phyloP scores from a whole-genome alignment of 1,284 basidiomycete species.

The Blastosporella zonata region DNA sequence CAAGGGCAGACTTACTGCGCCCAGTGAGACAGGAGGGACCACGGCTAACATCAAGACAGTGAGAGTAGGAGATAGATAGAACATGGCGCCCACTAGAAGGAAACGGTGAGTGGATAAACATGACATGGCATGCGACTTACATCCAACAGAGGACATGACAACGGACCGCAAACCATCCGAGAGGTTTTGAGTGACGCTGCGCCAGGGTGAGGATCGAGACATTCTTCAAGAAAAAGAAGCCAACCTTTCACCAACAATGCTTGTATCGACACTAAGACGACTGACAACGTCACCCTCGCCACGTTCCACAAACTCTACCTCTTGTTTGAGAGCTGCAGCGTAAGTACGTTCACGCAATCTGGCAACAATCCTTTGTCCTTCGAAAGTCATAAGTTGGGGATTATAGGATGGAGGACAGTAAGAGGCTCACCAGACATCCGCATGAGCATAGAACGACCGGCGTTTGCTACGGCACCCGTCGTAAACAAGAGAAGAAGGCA shows the following conservation, averaged over 20 bases:
- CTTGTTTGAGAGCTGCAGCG: constrained; percentile 78
- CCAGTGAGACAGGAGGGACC: constrained; percentile 93
- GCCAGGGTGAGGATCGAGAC: constrained; percentile 2
- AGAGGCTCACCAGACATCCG: constrained; percentile 63
- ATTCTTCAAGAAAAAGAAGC: constrained; percentile 19
- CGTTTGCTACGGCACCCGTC: constrained; percentile 84
- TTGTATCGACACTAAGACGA: constrained; percentile 88
- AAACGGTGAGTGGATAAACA: not conserved
- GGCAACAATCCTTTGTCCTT: constrained; percentile 91
- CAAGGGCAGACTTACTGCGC: constrained; percentile 62
- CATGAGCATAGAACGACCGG: constrained; percentile 87
- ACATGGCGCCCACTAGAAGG: constrained; percentile 85
- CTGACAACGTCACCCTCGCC: constrained; percentile 95
- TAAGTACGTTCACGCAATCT: constrained; percentile 85
- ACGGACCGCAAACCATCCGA: constrained; percentile 87
- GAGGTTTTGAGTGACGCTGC: constrained; percentile 86
- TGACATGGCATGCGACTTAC: constrained; percentile 44
- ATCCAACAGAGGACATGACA: constrained; percentile 86
- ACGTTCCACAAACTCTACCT: constrained; percentile 89
- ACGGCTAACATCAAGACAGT: constrained; percentile 92
- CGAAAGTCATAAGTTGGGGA: constrained; percentile 5
- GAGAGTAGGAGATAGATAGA: constrained; percentile 88
- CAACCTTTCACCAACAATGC: constrained; percentile 92
- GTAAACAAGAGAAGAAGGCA: constrained; percentile 82
- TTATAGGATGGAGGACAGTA: not conserved